phyloP scores from a whole-genome alignment of 1,284 basidiomycete genomes.

The Rugiboletus extremiorientalis region DNA sequence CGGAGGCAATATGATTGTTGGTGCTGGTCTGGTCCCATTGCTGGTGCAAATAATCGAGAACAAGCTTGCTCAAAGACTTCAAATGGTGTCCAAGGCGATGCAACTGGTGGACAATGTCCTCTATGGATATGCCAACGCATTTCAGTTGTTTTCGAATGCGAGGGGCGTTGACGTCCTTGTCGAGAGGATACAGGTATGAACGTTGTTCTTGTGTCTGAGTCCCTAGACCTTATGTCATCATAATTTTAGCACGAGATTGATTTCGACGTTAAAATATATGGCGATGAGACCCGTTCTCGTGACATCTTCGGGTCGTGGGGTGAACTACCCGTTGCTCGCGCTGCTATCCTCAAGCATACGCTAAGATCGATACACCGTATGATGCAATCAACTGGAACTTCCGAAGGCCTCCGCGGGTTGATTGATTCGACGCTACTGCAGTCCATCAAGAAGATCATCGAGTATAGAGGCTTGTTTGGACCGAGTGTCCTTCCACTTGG shows the following conservation, averaged over 20 bases:
- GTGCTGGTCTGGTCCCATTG: constrained; percentile 93
- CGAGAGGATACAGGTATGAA: constrained; percentile 76
- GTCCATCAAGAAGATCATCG: constrained; percentile 88
- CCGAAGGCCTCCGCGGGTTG: constrained; percentile 92
- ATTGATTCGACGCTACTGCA: constrained; percentile 89
- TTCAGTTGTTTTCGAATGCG: constrained; percentile 84
- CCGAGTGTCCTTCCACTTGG: constrained; percentile 83
- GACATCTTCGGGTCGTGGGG: constrained; percentile 60
- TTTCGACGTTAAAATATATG: constrained; percentile 59
- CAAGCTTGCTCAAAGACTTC: constrained; percentile 61
- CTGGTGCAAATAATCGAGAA: constrained; percentile 88
- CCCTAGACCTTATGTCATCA: constrained; percentile 4
- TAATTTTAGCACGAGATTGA: constrained; percentile 66
- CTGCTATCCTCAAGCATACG: constrained; percentile 85
- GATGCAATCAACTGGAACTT: constrained; percentile 93
- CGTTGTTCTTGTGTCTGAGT: neutral
- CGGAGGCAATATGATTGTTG: constrained; percentile 91
- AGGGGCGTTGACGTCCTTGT: constrained; percentile 88
- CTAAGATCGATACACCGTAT: constrained; percentile 93
- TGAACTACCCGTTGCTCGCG: constrained; percentile 62
- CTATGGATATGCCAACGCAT: constrained; percentile 87
- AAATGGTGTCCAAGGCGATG: constrained; percentile 84
- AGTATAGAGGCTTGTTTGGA: constrained; percentile 83
- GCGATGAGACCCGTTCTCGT: constrained; percentile 41
- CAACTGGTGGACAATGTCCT: constrained; percentile 92